Base-by-base conservation (phyloP, 2,329 filamentous ascomycete species). In the Calonectria ilicicola region DNA sequence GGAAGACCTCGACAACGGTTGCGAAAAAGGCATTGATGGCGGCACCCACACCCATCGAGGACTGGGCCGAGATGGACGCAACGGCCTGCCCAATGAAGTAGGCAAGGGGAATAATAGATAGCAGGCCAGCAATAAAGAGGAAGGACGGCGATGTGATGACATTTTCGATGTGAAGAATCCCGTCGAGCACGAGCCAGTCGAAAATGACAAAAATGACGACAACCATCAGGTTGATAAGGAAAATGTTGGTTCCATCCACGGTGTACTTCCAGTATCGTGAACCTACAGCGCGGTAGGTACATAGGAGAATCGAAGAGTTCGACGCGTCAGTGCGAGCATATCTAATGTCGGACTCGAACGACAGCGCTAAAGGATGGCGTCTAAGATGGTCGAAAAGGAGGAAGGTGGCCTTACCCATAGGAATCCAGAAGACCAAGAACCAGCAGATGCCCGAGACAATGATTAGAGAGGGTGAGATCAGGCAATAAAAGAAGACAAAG, bases 241-340 rank as follows among this genome's bases (percentile, higher is more conserved):
- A 98, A 81, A 99, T 98, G 85, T 99, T 99, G 73, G 97, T 99
- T 68, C 97, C 97, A 81, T 99, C 97, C 71, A 99, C 89, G 5
- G 97, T 99, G 85, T 99, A 99, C 85, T 99, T 99, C 96, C 97
- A 99, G 87, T 99, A 99, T 83, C 96, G 96, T 77, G 92, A 89
- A 15, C 97, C 97, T 15, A 97, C 96, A 51, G 97, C 97, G 71
- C 97, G 94, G 85, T 99, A 99, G 7, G 97, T 99, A 89, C 97
- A 99, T 40, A 99, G 89, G 21, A 99, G 88, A 73, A 99, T 96
- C 14, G 96, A 96, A 19, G 94, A 93, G 56, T 95, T 93, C 23
- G 93, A 92, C 19, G 92, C 91, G 58, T 93, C 92, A 15, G 89
- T 88, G 69, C 96, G 93, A 29, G 94, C 92, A 80, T 93, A 94